Base-by-base conservation (phyloP, 2,329 filamentous ascomycete species). In the Penicillium psychrosexuale region DNA sequence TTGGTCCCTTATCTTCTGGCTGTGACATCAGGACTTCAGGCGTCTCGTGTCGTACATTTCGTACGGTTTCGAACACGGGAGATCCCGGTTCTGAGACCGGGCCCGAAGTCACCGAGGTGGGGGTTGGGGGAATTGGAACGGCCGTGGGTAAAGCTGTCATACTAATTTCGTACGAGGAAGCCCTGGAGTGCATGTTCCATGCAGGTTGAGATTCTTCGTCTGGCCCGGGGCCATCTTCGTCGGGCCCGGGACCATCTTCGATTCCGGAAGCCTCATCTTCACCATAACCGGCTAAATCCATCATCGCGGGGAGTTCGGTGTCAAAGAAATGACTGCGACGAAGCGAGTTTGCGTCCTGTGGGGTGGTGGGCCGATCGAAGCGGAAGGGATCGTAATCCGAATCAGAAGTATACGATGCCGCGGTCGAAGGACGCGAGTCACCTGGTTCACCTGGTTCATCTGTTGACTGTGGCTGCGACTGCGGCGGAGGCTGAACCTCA, bases 141-240 rank as follows among this genome's bases (percentile, higher is more conserved):
- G 65, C 65, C 0, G 67, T 64, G 3, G 64, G 65, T 31, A 68
- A 58, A n/a, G 59, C 67, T 7, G 65, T 59, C 38, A 65, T 33
- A 40, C 17, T 59, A 11, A 62, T 52, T 4, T 57, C 53, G 33
- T 19, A 58, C 39, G 28, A 59, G 39, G 12, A 59, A 45, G 13
- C 55, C 53, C 17, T 17, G 8, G 49, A 22, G 22, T 57, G 60
- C 11, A 65, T 56, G 9, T 60, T 61, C 69, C 66, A 66, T 37
- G 44, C 19, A 2, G 62, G 59, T 12, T 82, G 6, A 73, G 77
- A 15, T 63, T 84, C 58, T 77, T 84, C 48, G 75, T 84, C 51
- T 77, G 81, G 74, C 64, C 79, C 55, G 70, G 84, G 69, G 73
- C 82, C 58, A 73, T 82, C 58, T 77, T 84, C 48, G 75, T 84